A percentile compares a stretch with the other conserved stretches of the same genome.
phyloP scores from a whole-genome alignment of 345 rosid genomes.

The Corchorus capsularis region DNA sequence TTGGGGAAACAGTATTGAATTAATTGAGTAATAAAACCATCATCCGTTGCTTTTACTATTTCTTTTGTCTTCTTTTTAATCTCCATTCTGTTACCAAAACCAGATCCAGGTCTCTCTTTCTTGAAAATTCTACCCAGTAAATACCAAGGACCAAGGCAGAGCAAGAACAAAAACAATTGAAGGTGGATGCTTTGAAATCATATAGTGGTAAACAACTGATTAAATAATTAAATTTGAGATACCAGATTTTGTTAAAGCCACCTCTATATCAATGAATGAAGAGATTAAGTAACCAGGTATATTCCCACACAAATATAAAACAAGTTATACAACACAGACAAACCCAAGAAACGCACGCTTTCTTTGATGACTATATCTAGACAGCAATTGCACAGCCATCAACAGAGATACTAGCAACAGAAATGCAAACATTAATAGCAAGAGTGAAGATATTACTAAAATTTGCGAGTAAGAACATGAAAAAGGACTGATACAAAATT shows the following conservation, averaged over 20 bases:
- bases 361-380: neutral
- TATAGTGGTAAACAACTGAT: neutral
- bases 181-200: neutral
- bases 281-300: neutral
- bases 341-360: neutral
- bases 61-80: neutral
- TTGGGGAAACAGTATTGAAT: neutral
- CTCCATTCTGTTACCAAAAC: neutral
- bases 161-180: neutral
- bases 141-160: neutral
- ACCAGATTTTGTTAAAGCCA: neutral
- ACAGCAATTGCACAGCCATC: constrained; percentile 1
- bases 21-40: neutral
- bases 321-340: constrained; percentile 2
- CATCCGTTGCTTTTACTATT: neutral
- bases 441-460: neutral
- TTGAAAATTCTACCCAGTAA: neutral
- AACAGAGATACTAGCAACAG: neutral
- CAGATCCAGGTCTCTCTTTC: neutral
- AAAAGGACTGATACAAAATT: too few relatives aligned
- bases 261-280: neutral
- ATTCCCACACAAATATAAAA: neutral
- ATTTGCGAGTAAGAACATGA: neutral
- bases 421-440: neutral
- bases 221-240: neutral